Conservation (phyloP, 2,329 filamentous ascomycete genomes). For the Xylariomycetidae sp. region DNA sequence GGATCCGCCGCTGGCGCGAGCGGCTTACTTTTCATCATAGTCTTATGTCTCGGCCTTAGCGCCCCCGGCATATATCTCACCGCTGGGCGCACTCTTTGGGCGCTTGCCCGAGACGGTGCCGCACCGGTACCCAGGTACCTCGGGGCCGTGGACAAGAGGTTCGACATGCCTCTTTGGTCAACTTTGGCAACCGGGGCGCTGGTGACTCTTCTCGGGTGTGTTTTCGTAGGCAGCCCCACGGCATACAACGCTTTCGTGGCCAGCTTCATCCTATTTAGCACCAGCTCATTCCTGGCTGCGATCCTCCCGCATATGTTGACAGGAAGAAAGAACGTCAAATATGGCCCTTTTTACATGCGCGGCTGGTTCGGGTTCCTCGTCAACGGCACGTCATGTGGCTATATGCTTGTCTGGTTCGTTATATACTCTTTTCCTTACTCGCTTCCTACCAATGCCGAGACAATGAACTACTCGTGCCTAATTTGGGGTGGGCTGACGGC, state of each 20-base stretch:
- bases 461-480: slow-evolving; percentile 50
- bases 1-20: slow-evolving; percentile 45
- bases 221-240: slow-evolving; percentile 62
- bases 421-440: slow-evolving; percentile 58
- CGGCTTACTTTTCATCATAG: slow-evolving; percentile 40
- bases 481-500: slow-evolving; percentile 39
- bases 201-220: slow-evolving; percentile 52
- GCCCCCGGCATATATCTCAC: slow-evolving; percentile 34
- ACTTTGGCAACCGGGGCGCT: slow-evolving; percentile 41
- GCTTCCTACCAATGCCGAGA: slow-evolving; percentile 37
- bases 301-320: slow-evolving; percentile 55
- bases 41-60: slow-evolving; percentile 30
- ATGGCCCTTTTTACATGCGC: slow-evolving; percentile 56
- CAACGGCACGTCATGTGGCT: slow-evolving; percentile 47
- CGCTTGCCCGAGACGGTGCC: slow-evolving; percentile 36
- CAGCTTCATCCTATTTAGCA: slow-evolving; percentile 23
- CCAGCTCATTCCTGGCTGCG: slow-evolving; percentile 51
- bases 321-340: slow-evolving; percentile 38
- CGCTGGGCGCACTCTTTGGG: slow-evolving; percentile 35
- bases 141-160: slow-evolving; percentile 17
- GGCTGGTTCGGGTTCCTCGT: slow-evolving; percentile 43
- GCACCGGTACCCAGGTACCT: slow-evolving; percentile 24
- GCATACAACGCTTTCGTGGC: slow-evolving; percentile 66
- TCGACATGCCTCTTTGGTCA: slow-evolving; percentile 38
- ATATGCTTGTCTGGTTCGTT: slow-evolving; percentile 57